These are phyloP conservation scores for Fusarium acutatum DNA, from an alignment of 2,329 filamentous ascomycete genomes.

Conservation along the genomic window DNA sequence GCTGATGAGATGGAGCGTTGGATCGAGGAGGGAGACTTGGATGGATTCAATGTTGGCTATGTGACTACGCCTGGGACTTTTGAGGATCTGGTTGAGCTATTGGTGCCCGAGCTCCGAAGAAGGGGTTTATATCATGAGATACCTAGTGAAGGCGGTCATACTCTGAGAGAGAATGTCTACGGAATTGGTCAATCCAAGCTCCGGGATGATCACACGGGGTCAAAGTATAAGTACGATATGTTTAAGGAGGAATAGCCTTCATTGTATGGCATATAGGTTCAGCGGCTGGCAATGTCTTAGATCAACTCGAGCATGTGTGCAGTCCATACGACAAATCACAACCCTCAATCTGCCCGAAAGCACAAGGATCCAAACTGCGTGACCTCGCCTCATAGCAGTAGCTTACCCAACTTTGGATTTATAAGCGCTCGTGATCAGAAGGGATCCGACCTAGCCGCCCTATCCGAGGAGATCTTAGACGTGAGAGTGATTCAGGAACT, in stretches of 20 bases:
- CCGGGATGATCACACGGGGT: slow-evolving; percentile 66
- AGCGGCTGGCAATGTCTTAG: neutral
- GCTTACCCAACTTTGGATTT: neutral
- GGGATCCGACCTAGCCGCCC: neutral
- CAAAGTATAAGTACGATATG: slow-evolving; percentile 68
- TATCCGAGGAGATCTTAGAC: neutral
- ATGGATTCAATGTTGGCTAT: slow-evolving; percentile 54
- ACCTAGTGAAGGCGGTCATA: slow-evolving; percentile 48
- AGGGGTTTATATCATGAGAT: slow-evolving; percentile 41
- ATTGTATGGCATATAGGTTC: neutral
- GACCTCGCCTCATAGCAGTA: neutral
- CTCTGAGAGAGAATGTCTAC: slow-evolving; percentile 69
- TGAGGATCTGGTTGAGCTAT: slow-evolving; percentile 45
- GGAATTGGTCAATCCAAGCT: slow-evolving; percentile 65
- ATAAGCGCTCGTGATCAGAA: neutral
- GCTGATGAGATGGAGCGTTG: slow-evolving; percentile 57
- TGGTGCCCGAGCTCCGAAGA: slow-evolving; percentile 43
- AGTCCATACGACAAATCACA: neutral
- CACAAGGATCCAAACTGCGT: neutral
- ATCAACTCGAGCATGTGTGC: neutral
- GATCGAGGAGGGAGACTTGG: slow-evolving; percentile 53
- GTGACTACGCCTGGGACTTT: slow-evolving; percentile 53
- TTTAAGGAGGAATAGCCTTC: slow-evolving; percentile 60
- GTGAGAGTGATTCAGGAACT: neutral
- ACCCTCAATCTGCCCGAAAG: neutral